phyloP scores from a whole-genome alignment of 73 alveolate genomes.

The Symbiodinium natans region DNA sequence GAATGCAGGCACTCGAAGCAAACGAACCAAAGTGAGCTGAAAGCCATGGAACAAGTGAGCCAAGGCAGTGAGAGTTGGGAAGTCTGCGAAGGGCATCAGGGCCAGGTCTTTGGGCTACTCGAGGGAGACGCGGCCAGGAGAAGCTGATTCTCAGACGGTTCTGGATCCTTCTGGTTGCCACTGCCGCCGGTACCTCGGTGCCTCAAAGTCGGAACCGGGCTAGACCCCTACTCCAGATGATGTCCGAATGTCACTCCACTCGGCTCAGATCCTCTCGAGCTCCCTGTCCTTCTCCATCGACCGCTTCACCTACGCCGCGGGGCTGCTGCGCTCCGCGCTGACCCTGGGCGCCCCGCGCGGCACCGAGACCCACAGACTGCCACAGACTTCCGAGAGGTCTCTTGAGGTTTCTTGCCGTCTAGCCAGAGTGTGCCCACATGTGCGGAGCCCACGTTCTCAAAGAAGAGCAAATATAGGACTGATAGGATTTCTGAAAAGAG shows the following conservation, averaged over 20 bases:
- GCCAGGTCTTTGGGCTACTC: no score
- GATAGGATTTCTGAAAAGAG: no score
- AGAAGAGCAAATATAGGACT: no score
- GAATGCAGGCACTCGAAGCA: not conserved
- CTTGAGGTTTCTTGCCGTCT: no score
- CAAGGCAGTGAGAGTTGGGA: no score
- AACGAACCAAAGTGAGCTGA: not conserved
- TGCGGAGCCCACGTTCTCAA: no score
- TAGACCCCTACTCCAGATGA: not conserved
- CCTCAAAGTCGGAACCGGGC: not conserved
- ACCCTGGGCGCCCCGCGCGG: constrained; percentile 80
- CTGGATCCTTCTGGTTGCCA: constrained; percentile 54
- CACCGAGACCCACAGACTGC: not conserved
- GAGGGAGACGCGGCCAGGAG: no score
- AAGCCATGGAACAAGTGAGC: no score
- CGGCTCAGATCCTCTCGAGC: constrained; percentile 32
- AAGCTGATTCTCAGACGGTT: constrained; percentile 24
- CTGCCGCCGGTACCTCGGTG: constrained; percentile 23
- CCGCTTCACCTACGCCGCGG: constrained; percentile 84
- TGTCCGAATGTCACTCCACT: not conserved
- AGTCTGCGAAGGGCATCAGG: no score
- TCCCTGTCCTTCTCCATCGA: constrained; percentile 54
- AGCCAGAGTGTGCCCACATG: no score
- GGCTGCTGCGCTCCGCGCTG: constrained; percentile 39
- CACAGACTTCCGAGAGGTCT: no score